Conservation (phyloP, 2,329 filamentous ascomycete genomes). For the Hypoxylon sp. region DNA sequence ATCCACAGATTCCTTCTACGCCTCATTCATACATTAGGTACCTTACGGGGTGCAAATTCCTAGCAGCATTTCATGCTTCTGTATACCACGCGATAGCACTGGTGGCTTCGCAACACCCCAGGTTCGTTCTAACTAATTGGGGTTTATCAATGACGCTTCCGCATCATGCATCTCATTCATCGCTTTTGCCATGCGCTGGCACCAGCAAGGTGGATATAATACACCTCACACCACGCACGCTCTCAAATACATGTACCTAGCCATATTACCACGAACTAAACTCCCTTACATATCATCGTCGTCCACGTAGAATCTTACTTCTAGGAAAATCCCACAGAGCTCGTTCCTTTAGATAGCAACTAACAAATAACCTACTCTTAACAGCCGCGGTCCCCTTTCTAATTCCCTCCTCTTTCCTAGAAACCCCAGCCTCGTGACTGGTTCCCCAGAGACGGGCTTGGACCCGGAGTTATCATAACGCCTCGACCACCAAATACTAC, state of each 20-base stretch:
- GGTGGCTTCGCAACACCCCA: slow-evolving; percentile 6
- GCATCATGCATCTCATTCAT: slow-evolving; percentile 8
- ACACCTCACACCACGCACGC: neutral
- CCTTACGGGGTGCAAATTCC: neutral
- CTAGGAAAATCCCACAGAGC: neutral
- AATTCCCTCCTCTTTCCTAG: slow-evolving; percentile 69
- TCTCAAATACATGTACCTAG: neutral
- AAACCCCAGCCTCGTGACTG: slow-evolving; percentile 53
- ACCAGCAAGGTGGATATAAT: neutral
- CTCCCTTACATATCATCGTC: neutral
- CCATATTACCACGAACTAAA: neutral
- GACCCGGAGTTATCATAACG: slow-evolving; percentile 60
- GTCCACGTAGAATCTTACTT: neutral
- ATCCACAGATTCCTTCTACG: slow-evolving; percentile 2
- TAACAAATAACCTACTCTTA: slow-evolving; percentile 1
- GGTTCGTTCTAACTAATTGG: slow-evolving; percentile 2
- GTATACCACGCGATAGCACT: neutral
- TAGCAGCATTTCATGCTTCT: neutral
- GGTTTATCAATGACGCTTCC: slow-evolving; percentile 10
- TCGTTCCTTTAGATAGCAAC: slow-evolving; percentile 8
- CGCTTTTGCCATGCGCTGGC: neutral
- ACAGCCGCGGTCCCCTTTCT: slow-evolving; percentile 60
- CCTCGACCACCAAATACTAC: slow-evolving; percentile 34
- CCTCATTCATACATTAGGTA: neutral
- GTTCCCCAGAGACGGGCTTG: slow-evolving; percentile 47